Base-by-base conservation (phyloP, 192 early-diverging fungal species). In the Lobosporangium transversale region DNA sequence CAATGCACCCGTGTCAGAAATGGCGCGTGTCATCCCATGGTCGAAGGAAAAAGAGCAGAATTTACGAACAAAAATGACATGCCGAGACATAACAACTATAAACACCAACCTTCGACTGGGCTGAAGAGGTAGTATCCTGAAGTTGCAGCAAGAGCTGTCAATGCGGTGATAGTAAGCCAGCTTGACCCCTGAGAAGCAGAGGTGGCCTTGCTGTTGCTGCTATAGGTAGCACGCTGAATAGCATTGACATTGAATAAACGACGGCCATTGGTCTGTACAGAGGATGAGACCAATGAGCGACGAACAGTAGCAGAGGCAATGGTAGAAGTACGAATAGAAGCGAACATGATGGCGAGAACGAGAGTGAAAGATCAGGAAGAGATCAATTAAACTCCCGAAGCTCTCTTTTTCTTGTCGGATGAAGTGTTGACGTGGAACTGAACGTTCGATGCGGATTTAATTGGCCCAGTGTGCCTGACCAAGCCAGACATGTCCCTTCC, bases 61-160 rank as follows among this genome's bases (percentile, higher is more conserved):
- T n/a, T n/a, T n/a, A n/a, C n/a, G n/a, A n/a, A n/a, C n/a, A n/a
- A n/a, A n/a, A n/a, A n/a, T n/a, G n/a, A n/a, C n/a, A n/a, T n/a
- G n/a, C n/a, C n/a, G n/a, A n/a, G n/a, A n/a, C n/a, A n/a, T n/a
- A n/a, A n/a, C n/a, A n/a, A n/a, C n/a, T n/a, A n/a, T n/a, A n/a
- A n/a, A n/a, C n/a, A n/a, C n/a, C n/a, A n/a, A 76, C 71, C 71
- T 36, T 76, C 71, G 18, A 66, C 71, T 42, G 71, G 71, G 58
- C 71, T 76, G 45, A 76, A 76, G 45, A 76, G 71, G 37, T 66
- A 76, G 64, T 76, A 76, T 52, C 71, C 71, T 4, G 71, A 66
- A 30, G 71, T 66, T 21, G 71, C 71, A 10, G 71, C 71, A 36
- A 76, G 63, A 29, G 64, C 53, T 8, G 71, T 76, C 11, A 76